Conservation (phyloP, 192 early-diverging fungal species). For the Chytriomyces sp. region DNA sequence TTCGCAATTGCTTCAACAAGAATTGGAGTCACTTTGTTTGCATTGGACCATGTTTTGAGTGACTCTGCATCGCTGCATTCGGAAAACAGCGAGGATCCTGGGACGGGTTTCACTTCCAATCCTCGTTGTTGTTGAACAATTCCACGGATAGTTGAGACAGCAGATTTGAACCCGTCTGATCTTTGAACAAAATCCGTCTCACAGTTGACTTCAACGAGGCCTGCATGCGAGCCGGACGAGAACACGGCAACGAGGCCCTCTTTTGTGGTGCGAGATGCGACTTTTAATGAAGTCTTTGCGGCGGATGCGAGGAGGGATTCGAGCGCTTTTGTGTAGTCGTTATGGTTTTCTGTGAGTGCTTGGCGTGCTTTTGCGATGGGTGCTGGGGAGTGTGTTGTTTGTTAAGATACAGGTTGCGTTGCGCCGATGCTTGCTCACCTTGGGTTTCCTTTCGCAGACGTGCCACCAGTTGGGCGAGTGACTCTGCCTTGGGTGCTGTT, state of each 20-base stretch:
- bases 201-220: slow-evolving; percentile 74
- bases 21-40: slow-evolving; percentile 34
- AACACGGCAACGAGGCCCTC: slow-evolving; percentile 20
- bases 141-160: slow-evolving; percentile 37
- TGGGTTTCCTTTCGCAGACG: slow-evolving; percentile 79
- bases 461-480: slow-evolving; percentile 52
- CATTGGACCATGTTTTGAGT: background rate
- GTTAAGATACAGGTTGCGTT: too few relatives aligned
- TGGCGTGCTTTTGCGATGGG: slow-evolving; percentile 12
- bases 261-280: slow-evolving; percentile 55
- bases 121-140: background rate
- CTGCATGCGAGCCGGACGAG: background rate
- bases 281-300: slow-evolving; percentile 69
- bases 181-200: slow-evolving; percentile 94
- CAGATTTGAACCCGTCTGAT: slow-evolving; percentile 41
- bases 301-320: slow-evolving; percentile 81
- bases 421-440: background rate
- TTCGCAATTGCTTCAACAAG: slow-evolving; percentile 82
- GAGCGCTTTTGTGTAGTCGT: slow-evolving; percentile 78
- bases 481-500: background rate
- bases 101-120: background rate
- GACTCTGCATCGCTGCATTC: background rate
- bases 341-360: slow-evolving; percentile 41
- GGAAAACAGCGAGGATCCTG: slow-evolving; percentile 3
- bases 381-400: background rate